Evolutionary conservation across 805 yeast genomes (phyloP).

Genomic region (Debaryomyces maramus): DNA sequence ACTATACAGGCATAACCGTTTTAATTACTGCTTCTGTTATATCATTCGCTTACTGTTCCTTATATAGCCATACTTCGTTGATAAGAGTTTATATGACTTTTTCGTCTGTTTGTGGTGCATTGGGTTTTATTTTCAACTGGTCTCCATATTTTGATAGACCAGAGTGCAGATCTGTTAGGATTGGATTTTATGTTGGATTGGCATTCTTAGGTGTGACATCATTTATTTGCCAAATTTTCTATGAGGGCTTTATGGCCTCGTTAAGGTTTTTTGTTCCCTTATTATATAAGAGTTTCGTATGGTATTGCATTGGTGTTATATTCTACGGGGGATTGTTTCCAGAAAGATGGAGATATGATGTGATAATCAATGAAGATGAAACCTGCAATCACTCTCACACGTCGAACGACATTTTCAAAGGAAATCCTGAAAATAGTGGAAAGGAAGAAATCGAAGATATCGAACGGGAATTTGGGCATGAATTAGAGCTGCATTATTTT

Average conservation of each 20-base stretch:
- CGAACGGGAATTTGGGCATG: constrained; percentile 25
- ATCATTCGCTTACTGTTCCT: constrained; percentile 78
- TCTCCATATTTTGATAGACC: constrained; percentile 89
- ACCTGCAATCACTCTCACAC: constrained; percentile 23
- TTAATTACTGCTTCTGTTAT: constrained; percentile 86
- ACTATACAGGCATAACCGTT: constrained; percentile 91
- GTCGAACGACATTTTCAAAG: constrained; percentile 31
- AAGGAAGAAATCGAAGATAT: constrained; percentile 37
- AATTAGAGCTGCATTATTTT: constrained; percentile 1
- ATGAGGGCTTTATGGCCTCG: constrained; percentile 57
- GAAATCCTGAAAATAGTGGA: constrained; percentile 38
- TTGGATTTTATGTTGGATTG: constrained; percentile 74
- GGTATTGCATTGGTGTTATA: constrained; percentile 80
- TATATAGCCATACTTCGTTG: constrained; percentile 60
- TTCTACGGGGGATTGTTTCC: constrained; percentile 88
- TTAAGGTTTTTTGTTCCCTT: constrained; percentile 64
- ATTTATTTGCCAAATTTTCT: constrained; percentile 52
- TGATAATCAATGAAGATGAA: constrained; percentile 48
- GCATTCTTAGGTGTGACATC: constrained; percentile 76
- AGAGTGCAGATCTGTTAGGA: constrained; percentile 75
- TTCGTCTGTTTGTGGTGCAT: constrained; percentile 64
- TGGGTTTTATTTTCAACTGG: constrained; percentile 85
- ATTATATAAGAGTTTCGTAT: constrained; percentile 60
- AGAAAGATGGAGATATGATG: constrained; percentile 81
- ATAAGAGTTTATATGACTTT: constrained; percentile 51